Percentiles rank a stretch among this genome's conserved stretches.
Evolutionary conservation across 306 rosid species (phyloP).

Genomic region (Inga laurina): DNA sequence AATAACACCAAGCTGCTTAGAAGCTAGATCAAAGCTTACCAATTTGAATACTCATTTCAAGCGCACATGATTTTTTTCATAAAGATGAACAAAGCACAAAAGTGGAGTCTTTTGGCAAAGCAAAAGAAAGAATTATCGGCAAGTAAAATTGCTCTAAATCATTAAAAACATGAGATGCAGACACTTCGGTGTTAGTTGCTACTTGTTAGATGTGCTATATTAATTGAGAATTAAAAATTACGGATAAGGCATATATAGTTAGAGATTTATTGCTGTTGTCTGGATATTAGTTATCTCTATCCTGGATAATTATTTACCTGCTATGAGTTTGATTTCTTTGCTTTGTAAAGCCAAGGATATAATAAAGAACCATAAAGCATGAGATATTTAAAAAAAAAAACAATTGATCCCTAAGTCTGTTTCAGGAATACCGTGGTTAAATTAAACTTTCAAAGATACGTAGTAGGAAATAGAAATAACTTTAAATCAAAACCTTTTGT

Average conservation of each 20-base stretch:
- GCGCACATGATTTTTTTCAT: not conserved
- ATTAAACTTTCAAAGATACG: conserved; percentile 6
- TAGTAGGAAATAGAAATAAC: not conserved
- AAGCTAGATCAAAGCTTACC: not conserved
- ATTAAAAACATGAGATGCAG: not conserved
- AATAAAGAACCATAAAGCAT: not conserved
- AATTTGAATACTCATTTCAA: not conserved
- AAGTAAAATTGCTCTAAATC: conserved; percentile 13
- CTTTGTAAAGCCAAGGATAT: not conserved
- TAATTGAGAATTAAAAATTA: not conserved
- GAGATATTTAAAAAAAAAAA: conserved; percentile 5
- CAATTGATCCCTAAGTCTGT: not conserved
- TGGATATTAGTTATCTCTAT: not conserved
- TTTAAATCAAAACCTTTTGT: conserved; percentile 65
- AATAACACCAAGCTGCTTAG: not conserved
- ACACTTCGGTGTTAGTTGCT: not conserved
- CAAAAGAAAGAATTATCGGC: not conserved
- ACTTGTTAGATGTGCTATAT: too few species aligned
- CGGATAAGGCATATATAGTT: not conserved
- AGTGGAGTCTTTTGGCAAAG: not conserved
- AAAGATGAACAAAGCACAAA: not conserved
- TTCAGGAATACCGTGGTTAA: not conserved
- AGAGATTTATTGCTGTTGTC: not conserved
- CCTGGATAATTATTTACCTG: not conserved
- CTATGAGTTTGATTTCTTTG: not conserved